Base-by-base conservation (phyloP, 176 grass and related monocot species). In the Carex parvula region DNA sequence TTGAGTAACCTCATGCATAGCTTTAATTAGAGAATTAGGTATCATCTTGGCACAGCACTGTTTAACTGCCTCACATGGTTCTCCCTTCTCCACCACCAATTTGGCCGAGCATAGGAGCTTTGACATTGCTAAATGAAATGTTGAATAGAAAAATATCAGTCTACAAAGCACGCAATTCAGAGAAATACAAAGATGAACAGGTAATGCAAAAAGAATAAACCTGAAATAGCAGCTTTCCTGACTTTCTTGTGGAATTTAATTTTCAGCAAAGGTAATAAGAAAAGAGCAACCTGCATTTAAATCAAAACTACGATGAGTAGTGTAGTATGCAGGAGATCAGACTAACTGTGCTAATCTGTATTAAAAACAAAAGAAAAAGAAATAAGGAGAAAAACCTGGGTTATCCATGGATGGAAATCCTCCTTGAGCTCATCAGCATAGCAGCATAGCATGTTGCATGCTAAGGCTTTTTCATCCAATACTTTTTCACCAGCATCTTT, bases 201-300 rank as follows among this genome's bases (percentile, higher is more conserved):
- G 63, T 64, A 69, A 22, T 82, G n/a, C 52, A 48, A 35, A 39
- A 75, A 46, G 21, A 46, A 21, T 20, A 81, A 85, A 97, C 94
- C 91, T 88, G 89, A 87, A 71, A 97, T 79, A 84, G 87, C 89
- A 85, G 94, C 91, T 86, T 91, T 93, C 86, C 94, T 91, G 70
- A 97, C 91, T 91, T 97, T 91, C 63, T 97, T 91, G 61, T 97
- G 91, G 81, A 97, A 93, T 88, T 97, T 93, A 52, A 97, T 91
- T 86, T 97, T 97, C 72, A 97, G 86, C n/a, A 93, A 89, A 85
- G 91, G 89, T 76, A 97, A 91, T 39, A 97, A 84, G 22, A 88
- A 88, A 79, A 88, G 87, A 54, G 94, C 88, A 62, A 93, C 94
- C 94, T 97, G 85, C 77, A 90, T 10, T 70, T 11, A 3, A 84